phyloP scores from a whole-genome alignment of 106 monocot genomes.

The Xerophyta viscosa region DNA sequence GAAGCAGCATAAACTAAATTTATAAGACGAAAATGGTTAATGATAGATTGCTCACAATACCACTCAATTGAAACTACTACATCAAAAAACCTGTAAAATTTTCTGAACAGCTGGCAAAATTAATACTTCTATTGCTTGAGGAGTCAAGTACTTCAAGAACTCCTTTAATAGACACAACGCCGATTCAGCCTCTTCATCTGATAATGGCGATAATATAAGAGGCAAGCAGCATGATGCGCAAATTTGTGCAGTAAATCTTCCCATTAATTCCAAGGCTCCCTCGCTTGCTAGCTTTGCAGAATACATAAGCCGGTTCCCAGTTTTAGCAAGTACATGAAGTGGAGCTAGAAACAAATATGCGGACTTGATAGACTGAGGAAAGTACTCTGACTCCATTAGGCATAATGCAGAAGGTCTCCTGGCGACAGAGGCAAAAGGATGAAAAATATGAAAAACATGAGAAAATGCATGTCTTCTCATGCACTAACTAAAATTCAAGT shows the following conservation, averaged over 20 bases:
- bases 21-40: too few species aligned
- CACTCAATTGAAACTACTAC: constrained; percentile 1
- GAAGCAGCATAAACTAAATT: constrained; percentile 5
- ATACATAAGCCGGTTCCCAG: constrained; percentile 57
- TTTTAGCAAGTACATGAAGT: constrained; percentile 59
- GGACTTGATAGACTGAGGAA: constrained; percentile 56
- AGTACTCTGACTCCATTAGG: constrained; percentile 73
- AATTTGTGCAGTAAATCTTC: constrained; percentile 72
- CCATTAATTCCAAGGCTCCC: constrained; percentile 75
- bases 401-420: constrained; percentile 89
- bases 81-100: constrained; percentile 77
- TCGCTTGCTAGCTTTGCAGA: constrained; percentile 61
- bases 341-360: constrained; percentile 82
- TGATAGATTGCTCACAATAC: too few species aligned
- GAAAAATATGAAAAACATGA: background rate
- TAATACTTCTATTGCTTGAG: constrained; percentile 40
- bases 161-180: constrained; percentile 68
- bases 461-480: too few species aligned
- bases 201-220: constrained; percentile 47
- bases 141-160: constrained; percentile 63
- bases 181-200: constrained; percentile 74
- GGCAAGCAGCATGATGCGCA: constrained; percentile 66
- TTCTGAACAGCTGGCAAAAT: constrained; percentile 82
- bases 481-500: too few species aligned
- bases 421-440: constrained; percentile 8